phyloP scores from a whole-genome alignment of 306 rosid species.

The Cicer cuneatum region DNA sequence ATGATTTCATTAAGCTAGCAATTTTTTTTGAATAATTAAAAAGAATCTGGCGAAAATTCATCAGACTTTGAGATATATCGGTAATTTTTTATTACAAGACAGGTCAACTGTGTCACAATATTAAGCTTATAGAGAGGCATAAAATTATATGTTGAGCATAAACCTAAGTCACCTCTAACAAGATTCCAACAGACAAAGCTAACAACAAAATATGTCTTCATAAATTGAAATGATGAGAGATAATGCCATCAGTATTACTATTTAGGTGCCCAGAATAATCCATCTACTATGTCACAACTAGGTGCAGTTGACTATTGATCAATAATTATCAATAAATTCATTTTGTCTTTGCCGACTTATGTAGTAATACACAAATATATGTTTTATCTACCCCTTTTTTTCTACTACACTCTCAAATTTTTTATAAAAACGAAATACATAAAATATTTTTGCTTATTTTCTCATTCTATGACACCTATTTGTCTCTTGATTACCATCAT shows the following conservation, averaged over 20 bases:
- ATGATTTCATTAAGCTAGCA: too few relatives aligned
- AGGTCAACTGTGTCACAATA: background rate
- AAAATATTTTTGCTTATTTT: too few relatives aligned
- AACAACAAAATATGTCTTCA: slow-evolving; percentile 33
- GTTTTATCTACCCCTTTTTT: too few relatives aligned
- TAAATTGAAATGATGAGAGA: slow-evolving; percentile 17
- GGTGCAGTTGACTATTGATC: slow-evolving; percentile 33
- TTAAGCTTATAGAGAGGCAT: background rate
- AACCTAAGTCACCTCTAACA: slow-evolving; percentile 33
- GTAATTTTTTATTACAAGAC: background rate
- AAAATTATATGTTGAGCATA: slow-evolving; percentile 35
- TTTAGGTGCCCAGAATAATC: slow-evolving; percentile 45
- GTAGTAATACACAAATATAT: background rate
- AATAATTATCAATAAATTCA: background rate
- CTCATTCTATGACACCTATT: too few relatives aligned
- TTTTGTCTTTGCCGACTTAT: slow-evolving; percentile 22
- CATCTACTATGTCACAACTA: slow-evolving; percentile 24
- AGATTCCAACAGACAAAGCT: slow-evolving; percentile 42
- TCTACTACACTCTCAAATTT: too few relatives aligned
- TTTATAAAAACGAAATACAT: too few relatives aligned
- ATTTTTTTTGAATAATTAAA: too few relatives aligned
- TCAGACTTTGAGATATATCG: too few relatives aligned
- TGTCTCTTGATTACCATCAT: too few relatives aligned
- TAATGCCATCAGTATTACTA: slow-evolving; percentile 3
- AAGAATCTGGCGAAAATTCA: too few relatives aligned